Percentiles rank a stretch among this genome's conserved stretches.
phyloP scores from a whole-genome alignment of 352 stramenopile species.

The Phytophthora podocarpi region DNA sequence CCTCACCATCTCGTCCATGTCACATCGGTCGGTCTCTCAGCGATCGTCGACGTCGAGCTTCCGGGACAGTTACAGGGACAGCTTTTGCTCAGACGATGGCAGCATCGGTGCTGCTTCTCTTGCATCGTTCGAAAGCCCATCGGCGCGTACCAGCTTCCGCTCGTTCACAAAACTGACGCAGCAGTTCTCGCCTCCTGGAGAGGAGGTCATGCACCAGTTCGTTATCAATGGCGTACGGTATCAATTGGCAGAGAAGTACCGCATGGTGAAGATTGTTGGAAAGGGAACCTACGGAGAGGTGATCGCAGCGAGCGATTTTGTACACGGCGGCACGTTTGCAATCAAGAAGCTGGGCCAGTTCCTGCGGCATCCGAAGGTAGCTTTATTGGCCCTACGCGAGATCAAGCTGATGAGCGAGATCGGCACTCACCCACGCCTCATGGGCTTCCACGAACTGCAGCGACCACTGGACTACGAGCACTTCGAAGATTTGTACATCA shows the following conservation, averaged over 20 bases:
- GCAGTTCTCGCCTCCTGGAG: constrained; percentile 32
- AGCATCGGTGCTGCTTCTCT: constrained; percentile 21
- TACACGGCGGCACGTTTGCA: constrained; percentile 83
- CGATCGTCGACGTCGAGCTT: constrained; percentile 36
- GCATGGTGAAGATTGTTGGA: constrained; percentile 90
- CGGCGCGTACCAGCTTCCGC: constrained; percentile 37
- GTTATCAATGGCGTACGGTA: constrained; percentile 89
- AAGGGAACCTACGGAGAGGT: constrained; percentile 92
- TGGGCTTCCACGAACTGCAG: constrained; percentile 88
- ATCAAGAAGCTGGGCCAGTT: constrained; percentile 92
- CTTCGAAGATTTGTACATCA: constrained; percentile 98
- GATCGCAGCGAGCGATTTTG: constrained; percentile 88
- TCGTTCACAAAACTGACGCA: constrained; percentile 47
- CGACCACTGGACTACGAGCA: constrained; percentile 80
- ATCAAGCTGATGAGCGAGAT: constrained; percentile 91
- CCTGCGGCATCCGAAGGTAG: constrained; percentile 84
- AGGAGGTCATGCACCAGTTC: constrained; percentile 90
- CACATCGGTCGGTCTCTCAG: constrained; percentile 48
- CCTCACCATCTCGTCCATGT: constrained; percentile 71
- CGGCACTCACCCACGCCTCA: constrained; percentile 73
- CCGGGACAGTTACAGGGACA: constrained; percentile 35
- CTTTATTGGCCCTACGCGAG: constrained; percentile 81
- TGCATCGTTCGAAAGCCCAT: constrained; percentile 26
- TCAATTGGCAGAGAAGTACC: constrained; percentile 86
- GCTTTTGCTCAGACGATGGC: constrained; percentile 39